These are phyloP conservation scores for Solanum chacoense DNA, from an alignment of 305 asterid species.

Conservation along the genomic window DNA sequence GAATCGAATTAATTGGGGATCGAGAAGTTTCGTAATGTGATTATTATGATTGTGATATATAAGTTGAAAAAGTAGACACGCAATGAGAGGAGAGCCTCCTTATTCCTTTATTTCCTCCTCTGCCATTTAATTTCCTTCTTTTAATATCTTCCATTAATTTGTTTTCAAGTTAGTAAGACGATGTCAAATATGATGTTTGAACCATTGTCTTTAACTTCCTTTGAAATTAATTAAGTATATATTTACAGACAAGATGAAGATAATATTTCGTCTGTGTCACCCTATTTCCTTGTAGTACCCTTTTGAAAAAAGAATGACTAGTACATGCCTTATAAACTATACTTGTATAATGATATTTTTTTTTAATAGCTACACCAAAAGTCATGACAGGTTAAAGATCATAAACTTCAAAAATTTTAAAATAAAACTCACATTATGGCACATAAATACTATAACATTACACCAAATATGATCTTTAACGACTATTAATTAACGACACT, in stretches of 20 bases:
- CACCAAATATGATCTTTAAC: no score
- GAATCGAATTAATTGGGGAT: not conserved
- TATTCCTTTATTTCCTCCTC: not conserved
- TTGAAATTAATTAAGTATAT: not conserved
- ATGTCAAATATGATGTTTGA: not conserved
- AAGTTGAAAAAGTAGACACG: not conserved
- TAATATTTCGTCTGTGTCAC: not conserved
- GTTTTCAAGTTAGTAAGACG: not conserved
- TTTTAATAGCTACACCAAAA: not conserved
- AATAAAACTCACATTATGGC: not conserved
- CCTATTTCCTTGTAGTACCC: not conserved
- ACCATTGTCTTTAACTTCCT: not conserved
- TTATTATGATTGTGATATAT: not conserved
- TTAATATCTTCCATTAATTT: not conserved
- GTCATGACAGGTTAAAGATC: not conserved
- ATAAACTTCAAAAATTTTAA: rapidly evolving
- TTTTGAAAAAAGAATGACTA: no score
- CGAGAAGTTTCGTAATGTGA: not conserved
- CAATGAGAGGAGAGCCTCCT: not conserved
- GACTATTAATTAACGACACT: no score
- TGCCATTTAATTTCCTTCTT: not conserved
- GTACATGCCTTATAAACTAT: not conserved
- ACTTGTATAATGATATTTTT: not conserved
- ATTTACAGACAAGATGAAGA: not conserved
- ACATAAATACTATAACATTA: not conserved